Evolutionary conservation across 148 eudicot species (phyloP), one percentile per base, ranked within the genome.

Genomic region (Silene uniflora): DNA sequence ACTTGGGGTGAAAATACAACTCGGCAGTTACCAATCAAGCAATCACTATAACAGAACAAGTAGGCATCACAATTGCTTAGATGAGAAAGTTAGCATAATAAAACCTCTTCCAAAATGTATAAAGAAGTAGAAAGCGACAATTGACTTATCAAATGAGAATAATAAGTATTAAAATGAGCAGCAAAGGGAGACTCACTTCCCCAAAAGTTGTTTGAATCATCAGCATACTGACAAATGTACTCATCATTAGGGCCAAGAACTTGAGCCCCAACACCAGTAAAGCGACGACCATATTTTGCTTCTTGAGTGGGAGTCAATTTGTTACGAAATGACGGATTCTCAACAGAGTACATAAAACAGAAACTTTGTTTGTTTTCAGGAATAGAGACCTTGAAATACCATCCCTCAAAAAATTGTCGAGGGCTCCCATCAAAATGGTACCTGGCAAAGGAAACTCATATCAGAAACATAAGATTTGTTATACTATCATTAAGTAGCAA

Each of bases 361-460:
- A 94, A 94, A 81, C 92, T 94, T 79, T 94, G 98, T 82, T 85
- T 94, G 74, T 83, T 80, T 74, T 90, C 93, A 59, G 97, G 98
- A 77, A 94, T 91, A 56, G 92, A 88, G 18, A 94, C 96, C 86
- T 94, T 94, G 72, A 94, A 94, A 91, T 91, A 94, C 98, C 98
- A 94, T 18, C 98, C 98, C 86, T 94, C 98, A 70, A 94, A 94
- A 80, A 94, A 94, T 67, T 83, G 91, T 25, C 96, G 81, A 10
- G 83, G 73, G 54, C 78, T 94, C 79, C 98, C 93, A 80, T 91
- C 97, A 75, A 87, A 91, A 85, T 94, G 98, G 80, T 90, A 94
- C 76, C 98, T 91, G 81, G 67, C 68, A 60, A 56, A 78, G 71
- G 49, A 79, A 13, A 82, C 81, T 39, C 77, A 22, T 35, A 81